A percentile compares a stretch with the other conserved stretches of the same genome.
These are phyloP conservation scores for Emergomyces africanus DNA, from an alignment of 2,329 filamentous ascomycete genomes.

Conservation along the genomic window DNA sequence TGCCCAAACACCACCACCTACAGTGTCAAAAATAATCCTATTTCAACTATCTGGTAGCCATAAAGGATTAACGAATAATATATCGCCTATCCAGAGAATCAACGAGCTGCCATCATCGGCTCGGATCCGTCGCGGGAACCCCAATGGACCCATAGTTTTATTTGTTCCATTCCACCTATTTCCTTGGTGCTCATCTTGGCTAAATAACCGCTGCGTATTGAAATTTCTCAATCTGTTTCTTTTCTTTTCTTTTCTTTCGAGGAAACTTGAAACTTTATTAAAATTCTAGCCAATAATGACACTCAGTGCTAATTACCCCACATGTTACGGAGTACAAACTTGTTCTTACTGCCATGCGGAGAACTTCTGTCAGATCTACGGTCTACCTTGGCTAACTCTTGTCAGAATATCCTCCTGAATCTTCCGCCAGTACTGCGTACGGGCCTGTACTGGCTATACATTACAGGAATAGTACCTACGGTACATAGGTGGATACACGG, in stretches of 20 bases:
- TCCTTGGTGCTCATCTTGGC: background rate
- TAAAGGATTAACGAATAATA: too few relatives aligned
- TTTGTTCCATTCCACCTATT: background rate
- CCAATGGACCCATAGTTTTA: background rate
- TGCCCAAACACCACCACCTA: too few relatives aligned
- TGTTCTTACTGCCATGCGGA: background rate
- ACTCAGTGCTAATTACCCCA: background rate
- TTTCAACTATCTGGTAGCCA: too few relatives aligned
- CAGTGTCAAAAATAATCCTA: too few relatives aligned
- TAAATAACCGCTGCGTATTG: background rate
- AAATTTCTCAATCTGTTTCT: background rate
- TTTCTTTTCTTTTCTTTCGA: too few relatives aligned
- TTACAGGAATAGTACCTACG: background rate
- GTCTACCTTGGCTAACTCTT: background rate
- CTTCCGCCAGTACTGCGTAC: background rate
- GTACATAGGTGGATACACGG: background rate
- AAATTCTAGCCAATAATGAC: background rate
- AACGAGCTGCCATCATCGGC: too few relatives aligned
- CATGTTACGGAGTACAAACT: background rate
- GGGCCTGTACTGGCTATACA: background rate
- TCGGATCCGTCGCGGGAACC: background rate
- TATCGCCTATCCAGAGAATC: too few relatives aligned
- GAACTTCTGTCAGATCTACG: background rate
- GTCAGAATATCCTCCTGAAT: background rate
- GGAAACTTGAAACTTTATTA: background rate